Percentiles rank a stretch among this genome's conserved stretches.
Conservation (phyloP, 2,329 filamentous ascomycete species). For the Aureobasidium sp. region DNA sequence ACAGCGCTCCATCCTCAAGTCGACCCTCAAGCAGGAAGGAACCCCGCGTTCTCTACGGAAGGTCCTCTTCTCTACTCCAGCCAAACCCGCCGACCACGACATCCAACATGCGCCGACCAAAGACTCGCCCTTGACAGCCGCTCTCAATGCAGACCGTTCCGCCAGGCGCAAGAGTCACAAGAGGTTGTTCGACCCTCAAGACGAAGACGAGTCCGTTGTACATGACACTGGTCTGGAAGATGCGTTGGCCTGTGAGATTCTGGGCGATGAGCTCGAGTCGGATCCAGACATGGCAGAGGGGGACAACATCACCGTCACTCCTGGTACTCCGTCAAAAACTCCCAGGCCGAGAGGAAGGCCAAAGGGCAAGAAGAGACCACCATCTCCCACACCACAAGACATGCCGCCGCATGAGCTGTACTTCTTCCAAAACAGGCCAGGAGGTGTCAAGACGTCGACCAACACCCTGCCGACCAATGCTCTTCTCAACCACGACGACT, state of each 20-base stretch:
- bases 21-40: constrained; percentile 20
- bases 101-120: constrained; percentile 34
- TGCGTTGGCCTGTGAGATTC: constrained; percentile 59
- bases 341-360: constrained; percentile 40
- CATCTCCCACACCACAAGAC: constrained; percentile 68
- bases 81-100: constrained; percentile 28
- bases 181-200: constrained; percentile 59
- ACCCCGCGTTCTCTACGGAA: constrained; percentile 38
- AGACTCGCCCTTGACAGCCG: constrained; percentile 46
- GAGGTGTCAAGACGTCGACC: constrained; percentile 72
- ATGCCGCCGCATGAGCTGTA: constrained; percentile 84
- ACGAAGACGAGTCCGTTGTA: constrained; percentile 53
- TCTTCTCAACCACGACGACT: constrained; percentile 84
- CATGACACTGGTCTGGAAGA: constrained; percentile 54
- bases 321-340: constrained; percentile 35
- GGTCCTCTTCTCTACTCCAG: constrained; percentile 38
- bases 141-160: constrained; percentile 69
- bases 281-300: constrained; percentile 23
- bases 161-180: constrained; percentile 77
- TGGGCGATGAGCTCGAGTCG: constrained; percentile 47
- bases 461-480: constrained; percentile 68
- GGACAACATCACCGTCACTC: constrained; percentile 36
- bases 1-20: constrained; percentile 26
- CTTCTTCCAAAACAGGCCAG: constrained; percentile 84
- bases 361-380: constrained; percentile 45